phyloP scores from a whole-genome alignment of 179 eudicot genomes.

The Amaranthus tricolor region DNA sequence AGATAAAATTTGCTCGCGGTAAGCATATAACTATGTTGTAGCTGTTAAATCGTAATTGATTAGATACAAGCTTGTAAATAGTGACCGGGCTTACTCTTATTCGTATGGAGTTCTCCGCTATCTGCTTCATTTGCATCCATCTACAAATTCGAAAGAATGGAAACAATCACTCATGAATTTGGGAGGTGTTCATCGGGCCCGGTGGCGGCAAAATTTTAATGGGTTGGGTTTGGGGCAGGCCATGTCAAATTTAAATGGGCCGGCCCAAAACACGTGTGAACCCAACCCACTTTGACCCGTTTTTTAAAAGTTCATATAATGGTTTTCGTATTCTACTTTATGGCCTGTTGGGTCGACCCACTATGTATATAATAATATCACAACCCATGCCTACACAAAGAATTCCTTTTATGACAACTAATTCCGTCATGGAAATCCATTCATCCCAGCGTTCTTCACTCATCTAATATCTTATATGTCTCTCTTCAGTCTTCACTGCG shows the following conservation, averaged over 20 bases:
- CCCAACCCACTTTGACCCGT: too few relatives aligned
- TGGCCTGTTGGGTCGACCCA: too few relatives aligned
- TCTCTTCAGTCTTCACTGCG: neutral
- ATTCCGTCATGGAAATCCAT: neutral
- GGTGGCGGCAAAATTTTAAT: too few relatives aligned
- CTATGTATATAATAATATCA: too few relatives aligned
- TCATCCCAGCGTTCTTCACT: neutral
- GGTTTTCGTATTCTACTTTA: too few relatives aligned
- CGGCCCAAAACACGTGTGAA: too few relatives aligned
- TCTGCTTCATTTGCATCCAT: constrained; percentile 44
- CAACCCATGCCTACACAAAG: too few relatives aligned
- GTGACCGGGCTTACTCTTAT: constrained; percentile 26
- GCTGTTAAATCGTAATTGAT: neutral
- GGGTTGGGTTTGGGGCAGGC: too few relatives aligned
- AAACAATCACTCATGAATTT: neutral
- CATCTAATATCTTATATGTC: neutral
- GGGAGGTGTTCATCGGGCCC: neutral
- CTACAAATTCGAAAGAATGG: constrained; percentile 30
- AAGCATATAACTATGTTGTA: neutral
- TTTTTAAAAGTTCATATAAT: too few relatives aligned
- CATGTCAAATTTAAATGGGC: too few relatives aligned
- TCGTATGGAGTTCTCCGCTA: constrained; percentile 43
- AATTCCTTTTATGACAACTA: neutral
- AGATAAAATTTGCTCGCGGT: constrained; percentile 13
- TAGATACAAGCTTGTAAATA: neutral